Percentiles rank a stretch among this genome's conserved stretches.
Conservation (phyloP, 495 filamentous ascomycete species). For the Penicillium pancosmium region DNA sequence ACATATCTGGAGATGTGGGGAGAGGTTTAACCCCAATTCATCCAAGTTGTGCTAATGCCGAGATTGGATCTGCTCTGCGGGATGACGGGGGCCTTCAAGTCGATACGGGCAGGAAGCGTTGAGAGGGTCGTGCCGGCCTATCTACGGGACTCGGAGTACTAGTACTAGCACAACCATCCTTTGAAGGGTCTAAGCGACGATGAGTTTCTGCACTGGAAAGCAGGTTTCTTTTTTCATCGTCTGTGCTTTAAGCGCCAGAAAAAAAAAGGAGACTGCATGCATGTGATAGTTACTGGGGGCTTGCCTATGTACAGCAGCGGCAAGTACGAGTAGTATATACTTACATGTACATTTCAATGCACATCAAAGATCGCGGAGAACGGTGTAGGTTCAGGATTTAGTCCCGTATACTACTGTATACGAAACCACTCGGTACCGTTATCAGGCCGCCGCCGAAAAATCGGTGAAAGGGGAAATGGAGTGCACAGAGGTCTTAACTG, state of each 20-base stretch:
- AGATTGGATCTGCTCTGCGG: slow-evolving; percentile 1
- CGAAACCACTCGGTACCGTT: background rate
- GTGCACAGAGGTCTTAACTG: background rate
- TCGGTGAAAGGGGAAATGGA: background rate
- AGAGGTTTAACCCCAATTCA: background rate
- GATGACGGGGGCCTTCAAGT: background rate
- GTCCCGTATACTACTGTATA: background rate
- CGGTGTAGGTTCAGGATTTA: background rate
- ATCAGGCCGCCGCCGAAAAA: background rate
- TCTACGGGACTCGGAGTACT: no score
- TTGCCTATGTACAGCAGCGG: background rate
- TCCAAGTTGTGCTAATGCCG: background rate
- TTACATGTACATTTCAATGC: background rate
- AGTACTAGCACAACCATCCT: background rate
- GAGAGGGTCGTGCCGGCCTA: no score
- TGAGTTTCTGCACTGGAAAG: slow-evolving; percentile 8
- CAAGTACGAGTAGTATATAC: background rate
- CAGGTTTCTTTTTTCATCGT: slow-evolving; percentile 4
- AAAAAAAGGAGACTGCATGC: background rate
- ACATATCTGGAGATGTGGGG: slow-evolving; percentile 9
- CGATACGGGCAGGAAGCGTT: no score
- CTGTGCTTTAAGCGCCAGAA: slow-evolving; percentile 3
- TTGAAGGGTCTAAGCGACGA: slow-evolving; percentile 7
- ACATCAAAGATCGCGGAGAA: background rate
- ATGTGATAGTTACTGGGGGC: background rate